These are phyloP conservation scores for Coniosporium tulheliwenetii DNA, from an alignment of 2,329 filamentous ascomycete species.

Conservation along the genomic window DNA sequence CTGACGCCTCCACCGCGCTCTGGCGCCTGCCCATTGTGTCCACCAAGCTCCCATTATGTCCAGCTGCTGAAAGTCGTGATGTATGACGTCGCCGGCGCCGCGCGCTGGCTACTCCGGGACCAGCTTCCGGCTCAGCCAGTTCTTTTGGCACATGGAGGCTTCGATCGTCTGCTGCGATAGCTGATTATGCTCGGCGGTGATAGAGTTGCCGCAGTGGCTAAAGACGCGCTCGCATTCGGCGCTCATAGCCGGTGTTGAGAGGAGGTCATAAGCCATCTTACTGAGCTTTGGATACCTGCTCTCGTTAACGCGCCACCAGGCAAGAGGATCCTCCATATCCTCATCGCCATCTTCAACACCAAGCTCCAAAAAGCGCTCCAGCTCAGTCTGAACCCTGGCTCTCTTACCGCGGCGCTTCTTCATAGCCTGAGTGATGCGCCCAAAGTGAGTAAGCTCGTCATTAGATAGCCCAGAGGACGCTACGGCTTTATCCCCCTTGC, in stretches of 20 bases:
- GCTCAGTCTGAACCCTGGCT: not conserved
- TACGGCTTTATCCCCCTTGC: not conserved
- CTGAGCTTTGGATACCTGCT: not conserved
- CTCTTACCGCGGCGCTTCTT: too few relatives aligned
- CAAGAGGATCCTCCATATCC: not conserved
- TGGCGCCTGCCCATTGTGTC: too few relatives aligned
- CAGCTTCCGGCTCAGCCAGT: not conserved
- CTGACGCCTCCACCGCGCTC: too few relatives aligned
- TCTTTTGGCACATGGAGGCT: not conserved
- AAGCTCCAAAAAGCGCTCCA: not conserved
- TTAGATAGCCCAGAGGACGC: not conserved
- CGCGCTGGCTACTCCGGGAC: not conserved
- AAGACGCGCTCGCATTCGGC: too few relatives aligned
- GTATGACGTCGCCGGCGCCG: not conserved
- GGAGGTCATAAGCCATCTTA: not conserved
- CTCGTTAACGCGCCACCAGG: not conserved
- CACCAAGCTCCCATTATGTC: too few relatives aligned
- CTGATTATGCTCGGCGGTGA: not conserved
- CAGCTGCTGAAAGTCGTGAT: not conserved
- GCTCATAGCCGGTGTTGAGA: not conserved
- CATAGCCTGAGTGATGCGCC: not conserved
- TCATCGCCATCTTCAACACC: not conserved
- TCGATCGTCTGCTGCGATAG: not conserved
- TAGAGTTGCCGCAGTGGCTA: too few relatives aligned
- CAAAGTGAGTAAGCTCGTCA: not conserved